phyloP scores from a whole-genome alignment of 2,329 filamentous ascomycete species.

The Arthrobotrys megalospora region DNA sequence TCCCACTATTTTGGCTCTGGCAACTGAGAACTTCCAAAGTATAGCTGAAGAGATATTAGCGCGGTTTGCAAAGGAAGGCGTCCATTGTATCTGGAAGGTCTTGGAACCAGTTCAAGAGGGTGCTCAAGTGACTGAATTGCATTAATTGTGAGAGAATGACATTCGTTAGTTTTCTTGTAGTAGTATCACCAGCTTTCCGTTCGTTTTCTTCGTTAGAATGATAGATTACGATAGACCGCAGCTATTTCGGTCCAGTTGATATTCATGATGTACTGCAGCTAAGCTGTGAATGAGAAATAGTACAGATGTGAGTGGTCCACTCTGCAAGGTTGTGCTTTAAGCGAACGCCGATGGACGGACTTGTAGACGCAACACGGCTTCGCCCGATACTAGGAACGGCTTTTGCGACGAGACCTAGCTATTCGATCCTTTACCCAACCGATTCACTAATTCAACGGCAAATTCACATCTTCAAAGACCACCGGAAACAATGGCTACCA shows the following conservation, averaged over 20 bases:
- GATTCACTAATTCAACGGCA: background rate
- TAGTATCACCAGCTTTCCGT: background rate
- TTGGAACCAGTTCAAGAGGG: constrained; percentile 79
- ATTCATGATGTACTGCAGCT: background rate
- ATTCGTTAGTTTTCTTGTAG: background rate
- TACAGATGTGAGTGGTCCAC: constrained; percentile 14
- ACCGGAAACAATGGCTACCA: constrained; percentile 31
- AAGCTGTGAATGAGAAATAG: constrained; percentile 7
- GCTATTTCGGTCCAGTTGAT: background rate
- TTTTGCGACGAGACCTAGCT: constrained; percentile 1
- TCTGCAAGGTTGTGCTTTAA: constrained; percentile 29
- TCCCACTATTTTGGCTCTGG: constrained; percentile 92
- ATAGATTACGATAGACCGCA: constrained; percentile 33
- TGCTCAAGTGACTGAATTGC: constrained; percentile 58
- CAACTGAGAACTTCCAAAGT: constrained; percentile 87
- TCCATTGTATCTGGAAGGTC: constrained; percentile 87
- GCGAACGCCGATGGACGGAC: constrained; percentile 57
- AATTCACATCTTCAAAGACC: background rate
- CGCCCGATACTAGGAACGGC: constrained; percentile 14
- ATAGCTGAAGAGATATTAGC: constrained; percentile 86
- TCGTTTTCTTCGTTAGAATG: background rate
- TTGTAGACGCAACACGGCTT: constrained; percentile 36
- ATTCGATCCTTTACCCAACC: background rate
- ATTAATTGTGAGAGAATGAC: constrained; percentile 16
- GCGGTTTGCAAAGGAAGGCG: constrained; percentile 79